Evolutionary conservation across 805 yeast species (phyloP), one percentile per base, ranked within the genome.

Genomic region (Wickerhamomyces silvicola): DNA sequence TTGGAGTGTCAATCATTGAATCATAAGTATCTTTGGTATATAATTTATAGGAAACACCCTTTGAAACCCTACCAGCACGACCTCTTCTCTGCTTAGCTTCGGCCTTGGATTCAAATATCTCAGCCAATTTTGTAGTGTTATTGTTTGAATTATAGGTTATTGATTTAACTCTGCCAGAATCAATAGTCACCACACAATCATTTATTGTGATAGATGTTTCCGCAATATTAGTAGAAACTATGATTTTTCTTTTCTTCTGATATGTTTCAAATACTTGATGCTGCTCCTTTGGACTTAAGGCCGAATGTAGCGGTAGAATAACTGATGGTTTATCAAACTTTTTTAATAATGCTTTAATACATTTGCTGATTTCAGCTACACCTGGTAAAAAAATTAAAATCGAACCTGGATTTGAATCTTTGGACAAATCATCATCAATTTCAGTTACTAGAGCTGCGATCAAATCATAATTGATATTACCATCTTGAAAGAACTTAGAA

Each of bases 141-240:
- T 76, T 64, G 22, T 61, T 65, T 0, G 85, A 48, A 50, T 85
- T 88, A 50, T 77, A 90, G 18, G 73, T 70, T 47, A 84, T 72
- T 11, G 78, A 77, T 48, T 90, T 90, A 6, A 84, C 88, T 32
- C 86, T 64, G 2, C 98, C 98, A 1, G 83, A 62, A 51, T 90
- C 97, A 26, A 90, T 71, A 2, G 90, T 96, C 1, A 78, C 94
- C 9, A 87, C 95, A 57, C 90, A 84, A 57, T 90, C 98, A 11
- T 95, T 85, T 34, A 90, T 90, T 1, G 98, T 90, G 42, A 90
- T 87, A 11, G 98, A 90, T 0, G 98, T 90, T 59, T 90, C 98
- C 0, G 98, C 98, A 37, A 90, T 84, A 52, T 90, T 88, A 0
- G 98, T 90, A 2, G 95, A 75, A 0, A 82, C 90, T 10, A 90